Conservation (phyloP, 2,329 filamentous ascomycete species). For the Nectriaceae sp. region DNA sequence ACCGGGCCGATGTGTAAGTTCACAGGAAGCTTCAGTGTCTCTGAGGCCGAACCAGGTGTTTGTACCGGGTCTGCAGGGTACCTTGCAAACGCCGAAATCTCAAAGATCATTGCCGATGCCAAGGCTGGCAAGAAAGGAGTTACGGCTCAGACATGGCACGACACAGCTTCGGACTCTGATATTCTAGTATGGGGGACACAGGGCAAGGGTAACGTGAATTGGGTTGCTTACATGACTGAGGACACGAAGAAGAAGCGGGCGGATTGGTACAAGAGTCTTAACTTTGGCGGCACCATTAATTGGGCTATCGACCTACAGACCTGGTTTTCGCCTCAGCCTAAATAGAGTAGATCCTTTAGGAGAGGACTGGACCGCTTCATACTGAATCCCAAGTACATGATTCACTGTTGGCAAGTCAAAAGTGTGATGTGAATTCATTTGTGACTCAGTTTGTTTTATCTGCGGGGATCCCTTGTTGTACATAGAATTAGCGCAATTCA, state of each 20-base stretch:
- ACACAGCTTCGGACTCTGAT: slow-evolving; percentile 24
- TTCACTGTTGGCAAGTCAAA: no score
- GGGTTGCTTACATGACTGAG: slow-evolving; percentile 33
- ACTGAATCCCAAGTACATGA: no score
- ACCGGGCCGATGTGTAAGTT: slow-evolving; percentile 26
- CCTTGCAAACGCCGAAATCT: slow-evolving; percentile 32
- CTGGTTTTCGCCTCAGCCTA: slow-evolving; percentile 25
- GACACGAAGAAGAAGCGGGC: slow-evolving; percentile 25
- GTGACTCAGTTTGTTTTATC: no score
- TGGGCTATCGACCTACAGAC: slow-evolving; percentile 33
- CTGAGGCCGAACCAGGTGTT: slow-evolving; percentile 23
- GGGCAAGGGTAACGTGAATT: slow-evolving; percentile 26
- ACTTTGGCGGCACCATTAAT: slow-evolving; percentile 32
- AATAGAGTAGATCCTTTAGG: no score
- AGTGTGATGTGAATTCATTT: no score
- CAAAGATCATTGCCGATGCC: slow-evolving; percentile 25
- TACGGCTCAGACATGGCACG: slow-evolving; percentile 19
- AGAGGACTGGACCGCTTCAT: no score
- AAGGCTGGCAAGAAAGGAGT: slow-evolving; percentile 17
- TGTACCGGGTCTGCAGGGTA: slow-evolving; percentile 29
- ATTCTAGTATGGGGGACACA: slow-evolving; percentile 23
- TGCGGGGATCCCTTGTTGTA: no score
- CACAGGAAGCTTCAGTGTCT: slow-evolving; percentile 24
- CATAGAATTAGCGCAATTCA: no score
- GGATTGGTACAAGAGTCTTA: slow-evolving; percentile 20